phyloP scores from a whole-genome alignment of 2,329 filamentous ascomycete genomes.

The Xylariaceae sp. region DNA sequence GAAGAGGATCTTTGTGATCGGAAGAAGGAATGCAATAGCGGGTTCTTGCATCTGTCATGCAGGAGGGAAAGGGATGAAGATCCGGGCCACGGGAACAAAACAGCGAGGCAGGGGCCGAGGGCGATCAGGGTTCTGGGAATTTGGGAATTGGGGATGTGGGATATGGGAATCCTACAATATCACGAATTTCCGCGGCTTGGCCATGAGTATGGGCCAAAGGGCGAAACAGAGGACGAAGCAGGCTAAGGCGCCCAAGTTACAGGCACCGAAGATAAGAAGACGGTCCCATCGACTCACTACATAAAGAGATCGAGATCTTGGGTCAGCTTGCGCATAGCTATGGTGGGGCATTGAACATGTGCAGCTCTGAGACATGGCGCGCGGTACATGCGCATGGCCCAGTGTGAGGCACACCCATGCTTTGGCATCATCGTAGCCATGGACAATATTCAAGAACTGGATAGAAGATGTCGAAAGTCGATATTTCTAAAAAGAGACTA shows the following conservation, averaged over 20 bases:
- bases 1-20: constrained; percentile 22
- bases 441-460: constrained; percentile 17
- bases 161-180: constrained; percentile 68
- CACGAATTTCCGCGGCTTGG: constrained; percentile 89
- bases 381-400: constrained; percentile 42
- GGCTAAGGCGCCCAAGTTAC: constrained; percentile 82
- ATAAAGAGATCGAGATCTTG: constrained; percentile 27
- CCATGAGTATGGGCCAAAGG: constrained; percentile 76
- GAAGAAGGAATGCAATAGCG: constrained; percentile 29
- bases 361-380: constrained; percentile 41
- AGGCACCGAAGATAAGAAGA: constrained; percentile 83
- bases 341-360: constrained; percentile 31
- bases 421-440: constrained; percentile 40
- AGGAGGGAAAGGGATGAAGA: constrained; percentile 9
- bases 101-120: constrained; percentile 13
- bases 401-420: constrained; percentile 29
- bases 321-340: constrained; percentile 26
- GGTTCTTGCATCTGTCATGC: constrained; percentile 24
- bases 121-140: no score
- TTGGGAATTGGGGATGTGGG: constrained; percentile 14
- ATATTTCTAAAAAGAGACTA: constrained; percentile 31
- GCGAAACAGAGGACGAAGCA: constrained; percentile 94
- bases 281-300: constrained; percentile 97
- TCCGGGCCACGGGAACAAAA: constrained; percentile 16
- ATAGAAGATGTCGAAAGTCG: no score